Evolutionary conservation across 176 grass and related monocot species (phyloP).

Genomic region (Juncus inflexus): DNA sequence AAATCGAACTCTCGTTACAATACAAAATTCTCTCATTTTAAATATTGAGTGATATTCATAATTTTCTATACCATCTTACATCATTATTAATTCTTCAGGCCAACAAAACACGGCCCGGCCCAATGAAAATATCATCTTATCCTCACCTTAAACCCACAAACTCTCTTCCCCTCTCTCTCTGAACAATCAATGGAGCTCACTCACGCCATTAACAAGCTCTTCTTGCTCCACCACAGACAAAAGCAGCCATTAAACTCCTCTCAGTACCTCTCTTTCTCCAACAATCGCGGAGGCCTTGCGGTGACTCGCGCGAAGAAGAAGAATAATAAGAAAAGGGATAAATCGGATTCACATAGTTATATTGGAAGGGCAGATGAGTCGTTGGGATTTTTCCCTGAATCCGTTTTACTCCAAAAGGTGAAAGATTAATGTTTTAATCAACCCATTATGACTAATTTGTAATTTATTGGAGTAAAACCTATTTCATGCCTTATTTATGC

Average conservation of each 20-base stretch:
- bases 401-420: constrained; percentile 76
- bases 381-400: constrained; percentile 65
- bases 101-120: too few species aligned
- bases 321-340: constrained; percentile 12
- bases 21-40: too few species aligned
- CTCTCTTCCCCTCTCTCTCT: not conserved
- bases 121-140: too few species aligned
- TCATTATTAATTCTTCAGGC: too few species aligned
- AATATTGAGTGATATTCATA: too few species aligned
- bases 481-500: not conserved
- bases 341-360: constrained; percentile 32
- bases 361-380: constrained; percentile 56
- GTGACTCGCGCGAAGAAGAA: constrained; percentile 25
- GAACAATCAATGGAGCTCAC: too few species aligned
- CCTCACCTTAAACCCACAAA: too few species aligned
- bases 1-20: too few species aligned
- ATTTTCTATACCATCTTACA: too few species aligned
- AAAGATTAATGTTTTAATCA: not conserved
- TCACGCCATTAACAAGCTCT: not conserved
- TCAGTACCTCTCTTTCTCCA: not conserved
- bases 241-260: not conserved
- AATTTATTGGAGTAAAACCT: not conserved
- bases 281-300: constrained; percentile 4
- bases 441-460: not conserved
- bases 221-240: not conserved